These are phyloP conservation scores for Xylariales sp. DNA, from an alignment of 2,329 filamentous ascomycete species.

Conservation along the genomic window DNA sequence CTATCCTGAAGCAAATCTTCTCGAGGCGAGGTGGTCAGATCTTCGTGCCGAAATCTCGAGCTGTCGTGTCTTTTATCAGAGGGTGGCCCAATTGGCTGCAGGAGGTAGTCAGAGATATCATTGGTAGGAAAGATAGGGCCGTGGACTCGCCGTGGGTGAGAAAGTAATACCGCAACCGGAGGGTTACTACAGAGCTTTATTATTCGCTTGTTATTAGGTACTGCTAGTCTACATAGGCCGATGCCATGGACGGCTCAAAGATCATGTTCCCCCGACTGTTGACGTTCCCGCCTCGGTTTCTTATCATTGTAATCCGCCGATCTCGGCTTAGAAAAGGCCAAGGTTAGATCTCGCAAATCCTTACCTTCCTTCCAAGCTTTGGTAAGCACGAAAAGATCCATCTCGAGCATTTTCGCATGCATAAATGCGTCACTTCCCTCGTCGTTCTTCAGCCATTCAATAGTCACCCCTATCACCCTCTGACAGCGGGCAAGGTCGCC, in stretches of 20 bases:
- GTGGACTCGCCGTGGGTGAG: background rate
- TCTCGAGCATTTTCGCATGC: too few species aligned
- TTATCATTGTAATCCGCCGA: background rate
- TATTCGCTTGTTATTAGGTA: too few species aligned
- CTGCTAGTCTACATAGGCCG: too few species aligned
- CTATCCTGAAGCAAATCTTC: constrained; percentile 21
- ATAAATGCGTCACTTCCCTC: too few species aligned
- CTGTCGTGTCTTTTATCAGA: constrained; percentile 17
- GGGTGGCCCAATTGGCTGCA: constrained; percentile 25
- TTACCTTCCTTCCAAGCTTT: constrained; percentile 3
- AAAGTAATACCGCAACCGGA: too few species aligned
- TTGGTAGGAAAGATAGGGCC: constrained; percentile 19
- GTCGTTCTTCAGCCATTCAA: too few species aligned
- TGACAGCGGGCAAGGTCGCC: background rate
- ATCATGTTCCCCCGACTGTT: background rate
- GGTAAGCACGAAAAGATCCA: too few species aligned
- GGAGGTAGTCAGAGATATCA: constrained; percentile 22
- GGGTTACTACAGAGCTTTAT: too few species aligned
- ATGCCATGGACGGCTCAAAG: background rate
- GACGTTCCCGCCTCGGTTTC: background rate
- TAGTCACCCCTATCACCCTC: background rate
- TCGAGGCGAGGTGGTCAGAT: constrained; percentile 14
- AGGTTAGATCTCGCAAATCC: constrained; percentile 9
- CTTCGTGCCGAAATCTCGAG: background rate
- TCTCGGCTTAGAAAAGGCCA: background rate